Evolutionary conservation across 768 basidiomycete genomes (phyloP), one percentile per base, ranked within the genome.

Genomic region (Hericium alpestre): DNA sequence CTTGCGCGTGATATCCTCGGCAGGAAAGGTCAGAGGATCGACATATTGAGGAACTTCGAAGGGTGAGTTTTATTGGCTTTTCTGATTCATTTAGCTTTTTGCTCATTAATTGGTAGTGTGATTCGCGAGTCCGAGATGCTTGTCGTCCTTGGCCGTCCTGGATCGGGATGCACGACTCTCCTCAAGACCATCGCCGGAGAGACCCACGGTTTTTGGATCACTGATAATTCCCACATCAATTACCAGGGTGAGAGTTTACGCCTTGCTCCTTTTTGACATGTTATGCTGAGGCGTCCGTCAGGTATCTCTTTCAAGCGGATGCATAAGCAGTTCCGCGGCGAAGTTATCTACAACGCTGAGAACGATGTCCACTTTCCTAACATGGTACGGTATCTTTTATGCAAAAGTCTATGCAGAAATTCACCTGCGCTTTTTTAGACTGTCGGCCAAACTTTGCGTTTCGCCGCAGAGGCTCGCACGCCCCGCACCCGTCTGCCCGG

Each of bases 321-420:
- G 41, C 41, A 43, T 18, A 43, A 43, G 41, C 15, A 15, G 15
- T 43, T 43, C 41, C 41, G 41, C 12, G 41, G 91, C 15, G 90
- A 90, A 64, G 83, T 90, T 2, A 80, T 81, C 56, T 92, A 90
- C 66, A 84, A 79, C 58, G 86, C 88, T 0, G 90, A 90, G 72
- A 90, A 91, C 63, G 90, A 94, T 65, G 74, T 87, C 1, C 90
- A 92, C 66, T 87, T 93, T 62, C 87, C 91, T 7, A 88, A 86
- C 12, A 76, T 95, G 23, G 41, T 43, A 18, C 15, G 41, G 32
- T 32, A 10, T 7, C 32, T 32, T 32, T 32, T 13, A 43, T 43
- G 41, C 41, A 9, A 43, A 43, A 25, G 25, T 15, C 41, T 43
- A 1, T 0, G 41, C 41, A 18, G 6, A 90, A 0, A 90, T 88